Evolutionary conservation across 345 rosid species (phyloP), one percentile per base, ranked within the genome.

Genomic region (Ceriops decandra): DNA sequence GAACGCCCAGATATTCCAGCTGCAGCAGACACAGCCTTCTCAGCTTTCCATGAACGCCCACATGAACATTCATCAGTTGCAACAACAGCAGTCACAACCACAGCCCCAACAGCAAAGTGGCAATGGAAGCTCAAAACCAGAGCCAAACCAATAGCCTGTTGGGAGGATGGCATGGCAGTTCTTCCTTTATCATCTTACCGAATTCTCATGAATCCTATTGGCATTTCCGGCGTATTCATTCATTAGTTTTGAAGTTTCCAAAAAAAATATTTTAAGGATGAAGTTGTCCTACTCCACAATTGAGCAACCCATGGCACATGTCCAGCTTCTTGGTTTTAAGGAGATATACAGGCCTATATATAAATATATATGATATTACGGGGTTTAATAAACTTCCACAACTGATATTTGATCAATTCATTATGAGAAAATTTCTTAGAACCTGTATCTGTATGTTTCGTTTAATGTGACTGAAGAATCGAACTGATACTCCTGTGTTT

Each of bases 1-100:
- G 59, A 84, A 76, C 52, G 67, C 80, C n/a, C 89, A 82, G 63
- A 76, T 88, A 77, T 88, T 72, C 78, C 87, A 82, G 72, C 53
- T 76, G 73, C 90, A 84, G 53, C 85, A 71, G 71, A 79, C 72
- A 59, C 82, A 60, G 57, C 35, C 87, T 52, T 74, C 85, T 21
- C 84, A 80, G 36, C 75, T 72, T 62, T n/a, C n/a, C n/a, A n/a
- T n/a, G n/a, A n/a, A n/a, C 20, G 33, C 57, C 36, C 68, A 46
- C 31, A 22, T 58, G n/a, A 64, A 47, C 61, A 54, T 63, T 21
- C 76, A 74, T 49, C 84, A 67, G 17, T 52, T 31, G 62, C 74
- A 75, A 15, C 76, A 63, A 46, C 82, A 77, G 64, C 75, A 75
- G 64, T 66, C 49, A 42, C 59, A 56, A 7, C 54, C 59, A 56